A percentile compares a stretch with the other conserved stretches of the same genome.
Conservation (phyloP, 2,329 filamentous ascomycete species). For the Fusarium sp. region DNA sequence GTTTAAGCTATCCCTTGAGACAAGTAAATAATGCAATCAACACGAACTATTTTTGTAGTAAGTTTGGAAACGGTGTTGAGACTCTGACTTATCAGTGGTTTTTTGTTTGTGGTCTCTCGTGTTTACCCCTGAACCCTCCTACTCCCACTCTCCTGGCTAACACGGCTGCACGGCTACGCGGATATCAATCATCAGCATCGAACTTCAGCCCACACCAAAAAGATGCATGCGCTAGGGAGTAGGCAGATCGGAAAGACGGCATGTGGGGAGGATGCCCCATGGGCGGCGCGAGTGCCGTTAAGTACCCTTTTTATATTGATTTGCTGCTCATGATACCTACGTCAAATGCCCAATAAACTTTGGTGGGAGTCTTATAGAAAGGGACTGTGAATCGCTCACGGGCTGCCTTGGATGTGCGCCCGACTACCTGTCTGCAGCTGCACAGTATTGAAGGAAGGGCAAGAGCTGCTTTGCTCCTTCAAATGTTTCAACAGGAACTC, state of each 20-base stretch:
- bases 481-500: slow-evolving; percentile 12
- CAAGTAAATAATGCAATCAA: neutral
- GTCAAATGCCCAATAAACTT: neutral
- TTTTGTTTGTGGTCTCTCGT: slow-evolving; percentile 5
- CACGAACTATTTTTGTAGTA: neutral
- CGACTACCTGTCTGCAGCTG: neutral
- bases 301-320: slow-evolving; percentile 1
- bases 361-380: neutral
- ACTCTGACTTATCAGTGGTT: neutral
- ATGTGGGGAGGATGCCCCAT: slow-evolving; percentile 21
- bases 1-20: slow-evolving; percentile 7
- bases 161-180: slow-evolving; percentile 1
- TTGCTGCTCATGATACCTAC: neutral
- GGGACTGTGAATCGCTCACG: neutral
- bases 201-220: slow-evolving; percentile 11
- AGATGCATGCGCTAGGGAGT: neutral
- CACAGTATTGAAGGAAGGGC: neutral
- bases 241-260: slow-evolving; percentile 28
- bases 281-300: neutral
- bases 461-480: neutral
- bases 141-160: neutral
- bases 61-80: neutral
- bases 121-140: slow-evolving; percentile 16
- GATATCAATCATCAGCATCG: slow-evolving; percentile 9
- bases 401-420: neutral